Base-by-base conservation (phyloP, 1,139 yeast species). In the Meyerozyma athensensis region DNA sequence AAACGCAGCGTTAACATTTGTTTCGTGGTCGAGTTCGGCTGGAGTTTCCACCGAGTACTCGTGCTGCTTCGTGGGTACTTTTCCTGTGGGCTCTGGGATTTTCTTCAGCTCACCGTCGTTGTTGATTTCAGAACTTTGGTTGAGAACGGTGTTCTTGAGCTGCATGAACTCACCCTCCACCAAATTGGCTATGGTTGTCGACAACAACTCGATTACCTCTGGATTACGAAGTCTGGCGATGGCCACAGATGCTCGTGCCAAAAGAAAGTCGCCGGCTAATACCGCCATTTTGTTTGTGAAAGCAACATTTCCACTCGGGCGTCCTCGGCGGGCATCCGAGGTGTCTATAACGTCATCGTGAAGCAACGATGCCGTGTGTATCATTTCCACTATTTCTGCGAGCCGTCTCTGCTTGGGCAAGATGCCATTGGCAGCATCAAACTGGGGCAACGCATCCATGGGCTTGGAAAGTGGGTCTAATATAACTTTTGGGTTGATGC, bases 81-180 rank as follows among this genome's bases (percentile, higher is more conserved):
- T 79, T 3, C 86, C 85, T 1, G 86, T 77, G 22, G 82, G 70
- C n/a, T 56, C 53, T 2, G 90, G 89, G 6, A 81, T 63, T 9
- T 46, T 46, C 47, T 80, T 80, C 2, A 53, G 48, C 22, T 69
- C 77, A 5, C 74, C 74, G 41, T 72, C 77, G 43, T 72, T 79
- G 41, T 68, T 61, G 20, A 71, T 59, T 30, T 65, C 56, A 37
- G 72, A 56, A 22, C 73, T 73, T 39, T 68, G 79, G 34, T 50
- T 53, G 38, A 81, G 62, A 2, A 89, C 94, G 1, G 96, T 87
- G 61, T 92, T 92, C 52, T 90, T 90, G 65, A 92, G 75, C 64
- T 92, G 98, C 97, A 92, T 90, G 57, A 92, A 90, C 62, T 92
- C 98, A 35, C 98, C 98, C 63, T 94, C 98, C 1, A 92, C 98